phyloP scores from a whole-genome alignment of 2,329 filamentous ascomycete species.

The Juglanconis oblonga region DNA sequence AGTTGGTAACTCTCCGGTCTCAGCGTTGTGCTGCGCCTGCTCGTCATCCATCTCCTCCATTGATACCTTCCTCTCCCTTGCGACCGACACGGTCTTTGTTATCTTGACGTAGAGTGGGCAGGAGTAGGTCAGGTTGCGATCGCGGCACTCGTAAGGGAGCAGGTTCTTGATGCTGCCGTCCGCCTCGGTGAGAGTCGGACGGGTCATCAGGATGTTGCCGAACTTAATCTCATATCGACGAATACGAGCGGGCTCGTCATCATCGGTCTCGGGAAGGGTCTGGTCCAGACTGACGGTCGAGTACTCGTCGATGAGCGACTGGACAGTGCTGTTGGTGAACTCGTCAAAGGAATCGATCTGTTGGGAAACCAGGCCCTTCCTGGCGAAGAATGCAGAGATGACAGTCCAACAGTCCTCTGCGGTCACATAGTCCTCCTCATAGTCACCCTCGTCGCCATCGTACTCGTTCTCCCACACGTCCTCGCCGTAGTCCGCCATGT shows the following conservation, averaged over 20 bases:
- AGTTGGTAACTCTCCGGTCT: slow-evolving; percentile 56
- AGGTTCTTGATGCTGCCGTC: slow-evolving; percentile 85
- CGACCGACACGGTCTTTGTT: slow-evolving; percentile 78
- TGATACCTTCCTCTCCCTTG: slow-evolving; percentile 69
- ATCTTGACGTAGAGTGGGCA: slow-evolving; percentile 89
- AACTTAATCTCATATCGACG: slow-evolving; percentile 95
- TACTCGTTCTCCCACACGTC: slow-evolving; percentile 38
- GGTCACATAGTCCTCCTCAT: slow-evolving; percentile 72
- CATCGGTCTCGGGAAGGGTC: slow-evolving; percentile 72
- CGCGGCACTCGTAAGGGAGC: slow-evolving; percentile 88
- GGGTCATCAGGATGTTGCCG: slow-evolving; percentile 81
- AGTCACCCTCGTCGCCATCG: slow-evolving; percentile 63
- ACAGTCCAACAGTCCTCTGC: slow-evolving; percentile 98
- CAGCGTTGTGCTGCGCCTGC: slow-evolving; percentile 52
- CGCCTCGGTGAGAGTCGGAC: slow-evolving; percentile 87
- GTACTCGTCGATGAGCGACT: slow-evolving; percentile 91
- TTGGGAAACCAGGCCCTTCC: slow-evolving; percentile 93
- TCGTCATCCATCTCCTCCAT: slow-evolving; percentile 67
- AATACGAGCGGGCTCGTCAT: slow-evolving; percentile 78
- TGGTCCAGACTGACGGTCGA: slow-evolving; percentile 90
- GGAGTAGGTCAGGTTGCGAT: slow-evolving; percentile 94
- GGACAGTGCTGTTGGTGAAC: slow-evolving; percentile 90
- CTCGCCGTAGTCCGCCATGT: slow-evolving; percentile 56
- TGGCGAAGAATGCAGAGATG: slow-evolving; percentile 94
- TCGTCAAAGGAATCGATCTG: slow-evolving; percentile 98